Evolutionary conservation across 129 eudicot genomes (phyloP), one percentile per base, ranked within the genome.

Genomic region (Escallonia rubra): DNA sequence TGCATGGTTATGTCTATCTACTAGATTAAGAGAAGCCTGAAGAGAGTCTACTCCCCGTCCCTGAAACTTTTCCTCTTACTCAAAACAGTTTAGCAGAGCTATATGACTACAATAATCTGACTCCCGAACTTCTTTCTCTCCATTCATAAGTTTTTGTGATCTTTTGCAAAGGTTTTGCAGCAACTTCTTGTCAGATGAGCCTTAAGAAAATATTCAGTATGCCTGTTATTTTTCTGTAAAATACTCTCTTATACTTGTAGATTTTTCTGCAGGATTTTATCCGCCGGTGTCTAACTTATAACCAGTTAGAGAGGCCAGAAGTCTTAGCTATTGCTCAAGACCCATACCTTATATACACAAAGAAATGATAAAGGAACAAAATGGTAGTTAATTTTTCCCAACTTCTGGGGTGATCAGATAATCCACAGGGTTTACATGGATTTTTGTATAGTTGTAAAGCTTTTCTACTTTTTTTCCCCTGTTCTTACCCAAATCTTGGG

Each of bases 291-390:
- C 74, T 93, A 68, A 86, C 89, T 14, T 93, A 93, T 78, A 86
- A 84, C 78, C 96, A 93, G 78, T 96, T 79, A 52, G 98, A 93
- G 8, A 82, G 98, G 62, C 96, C 98, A 2, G 98, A 93, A 56
- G 98, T 93, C 63, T 60, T 86, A 71, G 74, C 83, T 54, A 84
- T 93, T 43, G 91, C 98, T 57, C 96, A 81, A 74, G 98, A 93
- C 72, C 88, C 95, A 10, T 93, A 86, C 77, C 83, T 93, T 43
- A 74, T 73, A 43, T 93, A 93, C 71, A 78, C 87, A 49, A 93
- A 86, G 80, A 89, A 86, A 76, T 86, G 84, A 90, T 14, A 43
- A 49, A 16, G 15, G 61, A 53, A 39, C 53, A 69, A 56, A 41
- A 44, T 38, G 23, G 69, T 65, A 46, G 8, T 43, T 9, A 66